These are phyloP conservation scores for Monosporascus sp. DNA, from an alignment of 2,329 filamentous ascomycete species.

Conservation along the genomic window DNA sequence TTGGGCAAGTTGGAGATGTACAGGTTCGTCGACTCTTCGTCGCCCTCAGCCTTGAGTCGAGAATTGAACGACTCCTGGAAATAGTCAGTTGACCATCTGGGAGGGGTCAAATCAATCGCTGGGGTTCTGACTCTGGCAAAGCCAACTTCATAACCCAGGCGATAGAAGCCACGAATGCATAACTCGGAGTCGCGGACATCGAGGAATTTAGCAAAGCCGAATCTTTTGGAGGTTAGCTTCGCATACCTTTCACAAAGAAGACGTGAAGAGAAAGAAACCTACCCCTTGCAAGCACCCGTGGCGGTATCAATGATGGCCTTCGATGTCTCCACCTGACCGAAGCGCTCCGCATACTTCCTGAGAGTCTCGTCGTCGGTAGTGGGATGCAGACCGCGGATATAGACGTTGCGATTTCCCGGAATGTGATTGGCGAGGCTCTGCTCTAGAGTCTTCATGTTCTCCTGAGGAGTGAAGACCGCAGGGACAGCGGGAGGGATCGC, in stretches of 20 bases:
- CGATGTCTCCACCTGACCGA: slow-evolving; percentile 90
- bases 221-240: slow-evolving; percentile 50
- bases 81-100: slow-evolving; percentile 10
- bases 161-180: slow-evolving; percentile 93
- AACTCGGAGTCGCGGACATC: slow-evolving; percentile 85
- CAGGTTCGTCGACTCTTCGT: slow-evolving; percentile 85
- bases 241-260: slow-evolving; percentile 2
- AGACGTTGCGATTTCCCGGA: slow-evolving; percentile 91
- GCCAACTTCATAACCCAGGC: slow-evolving; percentile 92
- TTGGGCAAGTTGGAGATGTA: slow-evolving; percentile 97
- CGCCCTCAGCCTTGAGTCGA: slow-evolving; percentile 91
- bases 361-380: slow-evolving; percentile 92
- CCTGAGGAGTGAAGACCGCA: slow-evolving; percentile 78
- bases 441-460: slow-evolving; percentile 83
- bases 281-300: slow-evolving; percentile 96
- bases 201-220: slow-evolving; percentile 95
- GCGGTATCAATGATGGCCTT: slow-evolving; percentile 97
- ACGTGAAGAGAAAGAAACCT: slow-evolving; percentile 24
- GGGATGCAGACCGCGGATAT: slow-evolving; percentile 92
- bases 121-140: slow-evolving; percentile 72
- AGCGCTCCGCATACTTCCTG: slow-evolving; percentile 74
- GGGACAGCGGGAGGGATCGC: slow-evolving; percentile 83
- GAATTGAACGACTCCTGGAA: slow-evolving; percentile 93
- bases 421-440: slow-evolving; percentile 92
- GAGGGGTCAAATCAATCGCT: not conserved